Evolutionary conservation across 2,329 filamentous ascomycete species (phyloP), one percentile per base, ranked within the genome.

Genomic region (Sporothrix pallida): DNA sequence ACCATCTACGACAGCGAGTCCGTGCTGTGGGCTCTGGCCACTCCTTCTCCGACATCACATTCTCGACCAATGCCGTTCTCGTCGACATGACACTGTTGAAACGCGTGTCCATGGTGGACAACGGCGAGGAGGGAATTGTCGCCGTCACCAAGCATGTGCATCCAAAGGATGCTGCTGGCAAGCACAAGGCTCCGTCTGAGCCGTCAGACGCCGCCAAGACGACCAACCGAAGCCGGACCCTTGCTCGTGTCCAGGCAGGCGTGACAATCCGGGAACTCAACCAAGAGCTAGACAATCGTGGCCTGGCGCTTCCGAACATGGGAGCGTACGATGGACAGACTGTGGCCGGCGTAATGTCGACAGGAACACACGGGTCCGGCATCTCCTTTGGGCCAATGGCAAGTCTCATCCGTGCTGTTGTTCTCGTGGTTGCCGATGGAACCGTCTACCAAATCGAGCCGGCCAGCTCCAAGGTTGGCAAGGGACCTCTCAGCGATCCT

Each of bases 391-490:
- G 77, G 0, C 78, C 78, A 0, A 58, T 79, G 73, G 72, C 74
- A 8, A 75, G 70, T 52, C 75, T 73, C 54, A 62, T 78, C 20
- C 75, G 74, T 3, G 76, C 78, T 12, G 76, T 79, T 63, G 77
- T 79, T 0, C 75, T 79, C 4, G 78, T 79, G 0, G 73, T 76
- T 1, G 76, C 75, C 7, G 75, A 58, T 0, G 78, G 77, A 0
- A 76, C 71, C 3, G 78, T 79, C 2, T 79, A 77, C 75, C 78
- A 79, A 54, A 77, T 79, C 62, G 78, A 79, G 72, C 77, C 78
- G 1, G 48, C 73, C 42, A 75, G 54, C 15, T 26, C n/a, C 17
- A 5, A 5, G 1, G 69, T 74, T 4, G 74, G 71, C 0, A 60
- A 71, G 2, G 76, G 76, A 0, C 76, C 76, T 1, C 73, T 79